Evolutionary conservation across 257 asterid genomes (phyloP).

Genomic region (Nicotiana otophora): DNA sequence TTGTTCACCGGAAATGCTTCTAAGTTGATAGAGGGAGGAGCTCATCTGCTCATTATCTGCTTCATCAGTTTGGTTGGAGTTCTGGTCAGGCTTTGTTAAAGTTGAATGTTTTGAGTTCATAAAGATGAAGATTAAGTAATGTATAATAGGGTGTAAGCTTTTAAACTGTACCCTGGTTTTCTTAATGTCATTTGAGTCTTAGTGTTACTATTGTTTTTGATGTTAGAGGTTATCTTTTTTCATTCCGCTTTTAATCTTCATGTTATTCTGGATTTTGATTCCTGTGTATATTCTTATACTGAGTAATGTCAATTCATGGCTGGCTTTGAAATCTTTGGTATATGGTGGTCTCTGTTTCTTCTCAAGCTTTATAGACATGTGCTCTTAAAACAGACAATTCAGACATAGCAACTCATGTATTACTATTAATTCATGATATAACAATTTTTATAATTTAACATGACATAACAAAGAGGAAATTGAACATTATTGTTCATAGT

Average conservation of each 20-base stretch:
- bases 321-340: neutral
- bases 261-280: neutral
- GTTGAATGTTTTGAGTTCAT: constrained; percentile 3
- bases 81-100: constrained; percentile 3
- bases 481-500: too few relatives aligned
- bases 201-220: neutral
- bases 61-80: neutral
- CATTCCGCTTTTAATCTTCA: neutral
- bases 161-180: neutral
- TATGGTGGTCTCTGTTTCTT: neutral
- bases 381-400: too few relatives aligned
- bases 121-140: neutral
- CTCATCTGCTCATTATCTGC: constrained; percentile 1
- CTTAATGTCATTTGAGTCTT: neutral
- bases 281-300: neutral
- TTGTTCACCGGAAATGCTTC: constrained; percentile 20
- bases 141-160: constrained; percentile 6
- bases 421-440: too few relatives aligned
- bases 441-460: too few relatives aligned
- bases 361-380: neutral
- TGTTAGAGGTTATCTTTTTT: neutral
- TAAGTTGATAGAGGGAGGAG: neutral
- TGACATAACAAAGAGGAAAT: too few relatives aligned
- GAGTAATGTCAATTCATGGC: neutral
- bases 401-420: too few relatives aligned